These are phyloP conservation scores for Aaosphaeria arxii DNA, from an alignment of 2,329 filamentous ascomycete species.

Conservation along the genomic window DNA sequence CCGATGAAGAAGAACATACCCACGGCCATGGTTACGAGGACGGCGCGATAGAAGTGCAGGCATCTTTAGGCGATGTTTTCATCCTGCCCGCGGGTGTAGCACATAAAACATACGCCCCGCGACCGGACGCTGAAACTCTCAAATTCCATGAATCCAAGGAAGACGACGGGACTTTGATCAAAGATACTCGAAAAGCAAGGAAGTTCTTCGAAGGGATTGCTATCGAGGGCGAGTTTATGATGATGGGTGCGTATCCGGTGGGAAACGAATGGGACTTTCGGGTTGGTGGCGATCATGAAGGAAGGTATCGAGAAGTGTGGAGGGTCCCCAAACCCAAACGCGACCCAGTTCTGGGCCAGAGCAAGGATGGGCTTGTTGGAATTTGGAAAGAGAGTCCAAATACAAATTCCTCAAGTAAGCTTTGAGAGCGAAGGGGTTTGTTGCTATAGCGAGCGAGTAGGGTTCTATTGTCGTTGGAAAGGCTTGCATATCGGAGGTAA, in stretches of 20 bases:
- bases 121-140: slow-evolving; percentile 26
- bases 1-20: slow-evolving; percentile 40
- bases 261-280: slow-evolving; percentile 52
- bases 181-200: slow-evolving; percentile 28
- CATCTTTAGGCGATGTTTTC: slow-evolving; percentile 55
- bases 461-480: too few species aligned
- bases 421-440: too few species aligned
- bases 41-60: slow-evolving; percentile 50
- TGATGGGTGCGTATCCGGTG: slow-evolving; percentile 57
- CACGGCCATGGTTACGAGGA: slow-evolving; percentile 42
- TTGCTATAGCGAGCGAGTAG: too few species aligned
- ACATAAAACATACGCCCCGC: slow-evolving; percentile 53
- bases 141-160: slow-evolving; percentile 3
- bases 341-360: slow-evolving; percentile 49
- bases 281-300: slow-evolving; percentile 44
- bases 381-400: slow-evolving; percentile 24
- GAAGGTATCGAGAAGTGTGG: slow-evolving; percentile 46
- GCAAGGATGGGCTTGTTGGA: slow-evolving; percentile 35
- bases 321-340: slow-evolving; percentile 41
- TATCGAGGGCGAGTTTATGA: slow-evolving; percentile 47
- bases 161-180: slow-evolving; percentile 2
- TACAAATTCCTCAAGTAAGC: too few species aligned
- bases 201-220: slow-evolving; percentile 35
- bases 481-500: too few species aligned
- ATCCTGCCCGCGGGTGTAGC: slow-evolving; percentile 56